Conservation (phyloP, 306 rosid species). For the Begonia loranthoides region DNA sequence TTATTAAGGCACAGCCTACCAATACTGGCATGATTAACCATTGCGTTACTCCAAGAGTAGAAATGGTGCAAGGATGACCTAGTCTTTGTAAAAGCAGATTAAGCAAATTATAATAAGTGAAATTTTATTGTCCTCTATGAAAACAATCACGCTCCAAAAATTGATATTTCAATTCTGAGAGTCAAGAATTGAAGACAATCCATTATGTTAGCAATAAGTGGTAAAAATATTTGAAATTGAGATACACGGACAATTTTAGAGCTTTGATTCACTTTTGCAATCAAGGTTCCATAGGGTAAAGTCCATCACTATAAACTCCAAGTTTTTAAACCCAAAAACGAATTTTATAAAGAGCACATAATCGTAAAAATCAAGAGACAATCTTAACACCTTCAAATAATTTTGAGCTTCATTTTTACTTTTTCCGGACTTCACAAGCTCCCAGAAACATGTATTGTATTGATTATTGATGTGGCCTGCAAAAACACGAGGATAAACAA, state of each 20-base stretch:
- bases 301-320: too few species aligned
- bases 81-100: too few species aligned
- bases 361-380: background rate
- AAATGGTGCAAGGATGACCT: too few species aligned
- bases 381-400: constrained; percentile 25
- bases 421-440: constrained; percentile 66
- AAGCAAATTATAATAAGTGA: too few species aligned
- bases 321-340: background rate
- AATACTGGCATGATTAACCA: too few species aligned
- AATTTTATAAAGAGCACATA: background rate
- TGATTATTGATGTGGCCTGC: constrained; percentile 80
- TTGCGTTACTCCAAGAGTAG: too few species aligned
- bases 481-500: constrained; percentile 1
- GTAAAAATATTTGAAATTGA: background rate
- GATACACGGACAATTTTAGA: too few species aligned
- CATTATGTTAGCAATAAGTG: background rate
- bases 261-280: background rate
- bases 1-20: too few species aligned
- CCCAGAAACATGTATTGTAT: constrained; percentile 86
- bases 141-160: background rate
- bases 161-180: background rate
- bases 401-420: constrained; percentile 61
- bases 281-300: background rate
- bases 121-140: too few species aligned
- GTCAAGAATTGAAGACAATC: background rate